A percentile compares a stretch with the other conserved stretches of the same genome.
phyloP scores from a whole-genome alignment of 352 stramenopile genomes.

The Pythium pyrilobum region DNA sequence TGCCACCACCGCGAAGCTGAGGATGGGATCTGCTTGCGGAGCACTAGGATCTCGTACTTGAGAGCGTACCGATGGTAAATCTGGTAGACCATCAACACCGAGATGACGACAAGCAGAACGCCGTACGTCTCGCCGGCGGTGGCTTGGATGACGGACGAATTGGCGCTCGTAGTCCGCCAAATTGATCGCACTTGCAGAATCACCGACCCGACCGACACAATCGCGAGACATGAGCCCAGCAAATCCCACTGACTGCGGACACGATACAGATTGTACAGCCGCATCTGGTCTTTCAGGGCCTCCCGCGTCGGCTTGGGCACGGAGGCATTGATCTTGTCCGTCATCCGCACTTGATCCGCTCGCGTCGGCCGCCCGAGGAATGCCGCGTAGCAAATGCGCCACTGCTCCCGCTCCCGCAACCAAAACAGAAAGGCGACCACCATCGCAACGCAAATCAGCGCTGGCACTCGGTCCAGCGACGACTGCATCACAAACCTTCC shows the following conservation, averaged over 20 bases:
- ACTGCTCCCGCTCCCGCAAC: conserved; percentile 33
- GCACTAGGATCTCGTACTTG: conserved; percentile 46
- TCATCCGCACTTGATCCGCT: background rate
- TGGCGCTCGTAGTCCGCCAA: conserved; percentile 29
- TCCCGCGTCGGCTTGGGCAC: conserved; percentile 12
- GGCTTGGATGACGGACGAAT: conserved; percentile 4
- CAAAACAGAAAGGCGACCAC: conserved; percentile 18
- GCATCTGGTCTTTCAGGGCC: conserved; percentile 17
- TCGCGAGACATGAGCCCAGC: conserved; percentile 9
- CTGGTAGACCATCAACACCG: conserved; percentile 32
- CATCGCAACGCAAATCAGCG: conserved; percentile 26
- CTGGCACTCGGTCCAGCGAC: conserved; percentile 35
- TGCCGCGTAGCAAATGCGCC: conserved; percentile 24
- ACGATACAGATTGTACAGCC: conserved; percentile 9
- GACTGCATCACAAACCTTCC: conserved; percentile 46
- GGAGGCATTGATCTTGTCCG: conserved; percentile 16
- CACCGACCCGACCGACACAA: conserved; percentile 33
- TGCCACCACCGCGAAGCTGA: conserved; percentile 9
- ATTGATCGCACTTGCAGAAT: conserved; percentile 56
- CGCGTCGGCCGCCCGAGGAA: conserved; percentile 22
- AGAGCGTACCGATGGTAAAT: conserved; percentile 40
- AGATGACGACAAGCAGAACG: conserved; percentile 38
- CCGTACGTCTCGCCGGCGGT: conserved; percentile 48
- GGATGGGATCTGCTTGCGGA: conserved; percentile 42
- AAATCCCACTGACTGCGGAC: conserved; percentile 17